Evolutionary conservation across 2,329 filamentous ascomycete species (phyloP), one percentile per base, ranked within the genome.

Genomic region (Penicillium nordicum): DNA sequence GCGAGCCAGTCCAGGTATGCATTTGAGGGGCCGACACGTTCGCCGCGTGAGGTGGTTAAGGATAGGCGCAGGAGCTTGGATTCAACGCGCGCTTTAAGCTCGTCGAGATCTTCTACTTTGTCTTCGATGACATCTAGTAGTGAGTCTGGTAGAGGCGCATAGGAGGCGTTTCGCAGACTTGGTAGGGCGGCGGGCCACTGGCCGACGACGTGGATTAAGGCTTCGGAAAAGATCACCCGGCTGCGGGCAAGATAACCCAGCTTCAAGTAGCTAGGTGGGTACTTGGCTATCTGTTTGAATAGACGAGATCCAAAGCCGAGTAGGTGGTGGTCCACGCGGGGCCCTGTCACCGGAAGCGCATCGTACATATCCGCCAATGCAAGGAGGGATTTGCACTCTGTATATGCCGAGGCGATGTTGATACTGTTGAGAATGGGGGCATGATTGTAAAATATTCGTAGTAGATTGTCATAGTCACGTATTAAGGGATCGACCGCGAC

Each of bases 221-320:
- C 91, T 77, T 97, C 89, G 62, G 89, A 85, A 67, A 92, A 92
- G 50, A 92, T 92, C 63, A 92, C 87, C 63, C 89, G 88, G 67
- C 88, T 92, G 43, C 90, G 86, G 9, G 92, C 88, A 41, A 96
- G 82, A 67, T 92, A 96, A 37, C 92, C 92, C 1, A 97, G 83
- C 56, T 92, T 92, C 46, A 97, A 83, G 70, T 97, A 97, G 57
- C 87, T 92, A 46, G 94, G 90, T 12, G 93, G 92, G 70, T 97
- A 97, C 75, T 96, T 97, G 50, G 92, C 92, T 61, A 97, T 95
- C 74, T 97, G 93, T 74, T 94, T 96, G 88, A 92, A 97, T 2
- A 97, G 82, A 1, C 91, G 84, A 23, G 88, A 89, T 67, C 94
- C 91, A 72, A 97, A 97, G 65, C 94, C 90, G 16, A 97, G 80